phyloP scores from a whole-genome alignment of 371 early-diverging fungal species.

The Mortierella sp. region DNA sequence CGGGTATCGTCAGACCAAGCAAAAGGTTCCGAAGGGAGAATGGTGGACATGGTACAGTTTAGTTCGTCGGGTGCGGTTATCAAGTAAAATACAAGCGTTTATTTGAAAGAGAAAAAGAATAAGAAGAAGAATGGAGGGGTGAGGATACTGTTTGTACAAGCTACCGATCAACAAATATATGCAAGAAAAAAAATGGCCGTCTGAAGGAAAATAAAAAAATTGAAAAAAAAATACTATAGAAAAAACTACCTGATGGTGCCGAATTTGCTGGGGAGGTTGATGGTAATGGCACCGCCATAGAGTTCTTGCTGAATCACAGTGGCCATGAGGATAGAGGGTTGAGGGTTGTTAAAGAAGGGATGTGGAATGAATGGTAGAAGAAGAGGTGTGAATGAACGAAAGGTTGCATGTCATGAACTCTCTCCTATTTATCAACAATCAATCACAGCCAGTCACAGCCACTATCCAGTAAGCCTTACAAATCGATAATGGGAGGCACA shows the following conservation, averaged over 20 bases:
- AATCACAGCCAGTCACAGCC: slow-evolving; percentile 11
- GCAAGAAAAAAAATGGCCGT: not conserved
- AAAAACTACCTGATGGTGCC: slow-evolving; percentile 72
- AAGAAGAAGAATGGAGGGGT: not conserved
- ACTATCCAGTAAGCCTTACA: not conserved
- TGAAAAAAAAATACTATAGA: not conserved
- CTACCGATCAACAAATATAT: not conserved
- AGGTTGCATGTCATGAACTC: not conserved
- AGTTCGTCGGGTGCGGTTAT: too few species aligned
- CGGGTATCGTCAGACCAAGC: not conserved
- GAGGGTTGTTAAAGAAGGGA: not conserved
- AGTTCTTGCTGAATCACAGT: slow-evolving; percentile 55
- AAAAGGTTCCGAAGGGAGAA: not conserved
- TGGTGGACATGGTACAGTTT: not conserved
- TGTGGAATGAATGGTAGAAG: not conserved
- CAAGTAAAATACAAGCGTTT: not conserved
- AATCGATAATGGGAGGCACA: slow-evolving; percentile 3
- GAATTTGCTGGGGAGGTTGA: slow-evolving; percentile 68
- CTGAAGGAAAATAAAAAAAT: not conserved
- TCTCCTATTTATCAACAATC: slow-evolving; percentile 13
- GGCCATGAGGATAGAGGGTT: slow-evolving; percentile 18
- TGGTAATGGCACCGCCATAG: slow-evolving; percentile 81
- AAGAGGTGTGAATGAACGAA: not conserved
- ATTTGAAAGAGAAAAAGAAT: not conserved
- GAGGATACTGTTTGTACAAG: not conserved